Evolutionary conservation across 495 filamentous ascomycete genomes (phyloP).

Genomic region (Penicillium psychrofluorescens): DNA sequence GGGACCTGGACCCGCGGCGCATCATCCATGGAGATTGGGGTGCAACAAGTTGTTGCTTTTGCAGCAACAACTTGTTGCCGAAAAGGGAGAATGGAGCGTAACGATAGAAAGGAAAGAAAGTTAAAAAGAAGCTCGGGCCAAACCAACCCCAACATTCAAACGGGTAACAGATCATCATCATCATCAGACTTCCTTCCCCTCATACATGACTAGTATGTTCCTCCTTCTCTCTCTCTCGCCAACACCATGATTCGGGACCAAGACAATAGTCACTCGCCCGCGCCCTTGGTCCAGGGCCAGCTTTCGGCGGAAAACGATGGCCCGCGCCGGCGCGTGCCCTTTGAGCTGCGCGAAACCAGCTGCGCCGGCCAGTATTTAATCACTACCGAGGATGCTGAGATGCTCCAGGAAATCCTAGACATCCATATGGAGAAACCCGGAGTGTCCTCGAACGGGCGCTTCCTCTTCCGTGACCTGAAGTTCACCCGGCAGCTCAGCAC

Average conservation of each 20-base stretch:
- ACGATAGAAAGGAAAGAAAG: background rate
- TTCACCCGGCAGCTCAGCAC: conserved; percentile 63
- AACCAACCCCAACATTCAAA: no score
- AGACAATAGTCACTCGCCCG: no score
- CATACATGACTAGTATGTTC: no score
- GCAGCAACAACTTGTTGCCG: no score
- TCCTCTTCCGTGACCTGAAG: conserved; percentile 55
- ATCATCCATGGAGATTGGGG: no score
- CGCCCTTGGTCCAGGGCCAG: no score
- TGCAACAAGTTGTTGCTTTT: no score
- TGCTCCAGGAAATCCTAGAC: conserved; percentile 29
- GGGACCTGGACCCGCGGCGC: background rate
- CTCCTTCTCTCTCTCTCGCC: no score
- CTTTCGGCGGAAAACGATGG: background rate
- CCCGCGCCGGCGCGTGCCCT: conserved; percentile 23
- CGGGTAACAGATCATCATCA: no score
- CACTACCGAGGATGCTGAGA: conserved; percentile 49
- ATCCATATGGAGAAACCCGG: conserved; percentile 35
- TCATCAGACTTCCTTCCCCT: no score
- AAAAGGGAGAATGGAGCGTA: no score
- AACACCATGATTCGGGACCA: no score
- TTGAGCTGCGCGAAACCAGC: conserved; percentile 38
- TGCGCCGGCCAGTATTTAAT: conserved; percentile 42
- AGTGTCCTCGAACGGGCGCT: conserved; percentile 28
- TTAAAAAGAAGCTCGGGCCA: background rate